A percentile compares a stretch with the other conserved stretches of the same genome.
Evolutionary conservation across 2,329 filamentous ascomycete species (phyloP).

Genomic region (Zopfia rhizophila): DNA sequence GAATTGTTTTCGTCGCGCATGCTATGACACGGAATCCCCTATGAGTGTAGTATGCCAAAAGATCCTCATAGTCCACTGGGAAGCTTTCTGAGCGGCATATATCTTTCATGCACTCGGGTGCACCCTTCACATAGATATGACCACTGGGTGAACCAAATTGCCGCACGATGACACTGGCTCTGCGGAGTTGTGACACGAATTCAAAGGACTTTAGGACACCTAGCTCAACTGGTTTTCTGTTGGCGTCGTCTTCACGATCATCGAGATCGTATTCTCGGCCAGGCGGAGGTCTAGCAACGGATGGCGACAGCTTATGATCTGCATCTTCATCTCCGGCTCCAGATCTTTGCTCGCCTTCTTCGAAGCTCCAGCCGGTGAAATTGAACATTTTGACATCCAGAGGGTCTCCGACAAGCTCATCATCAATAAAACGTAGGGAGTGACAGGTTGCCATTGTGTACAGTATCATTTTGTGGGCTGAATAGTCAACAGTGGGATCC

Average conservation of each 20-base stretch:
- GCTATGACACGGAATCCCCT: slow-evolving; percentile 96
- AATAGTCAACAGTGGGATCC: slow-evolving; percentile 69
- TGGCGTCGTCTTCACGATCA: slow-evolving; percentile 56
- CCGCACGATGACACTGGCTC: slow-evolving; percentile 91
- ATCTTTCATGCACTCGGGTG: slow-evolving; percentile 94
- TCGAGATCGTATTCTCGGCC: slow-evolving; percentile 67
- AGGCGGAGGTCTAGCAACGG: slow-evolving; percentile 83
- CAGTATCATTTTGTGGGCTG: slow-evolving; percentile 75
- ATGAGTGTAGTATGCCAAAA: slow-evolving; percentile 91
- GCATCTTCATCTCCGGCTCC: slow-evolving; percentile 77
- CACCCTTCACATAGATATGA: slow-evolving; percentile 93
- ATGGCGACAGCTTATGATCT: slow-evolving; percentile 83
- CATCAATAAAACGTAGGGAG: slow-evolving; percentile 86
- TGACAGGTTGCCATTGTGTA: slow-evolving; percentile 99
- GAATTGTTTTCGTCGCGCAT: slow-evolving; percentile 88
- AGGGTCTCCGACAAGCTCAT: slow-evolving; percentile 90
- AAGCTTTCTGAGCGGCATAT: slow-evolving; percentile 89
- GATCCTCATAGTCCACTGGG: slow-evolving; percentile 87
- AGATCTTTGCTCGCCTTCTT: slow-evolving; percentile 80
- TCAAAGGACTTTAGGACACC: slow-evolving; percentile 93
- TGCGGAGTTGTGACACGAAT: slow-evolving; percentile 90
- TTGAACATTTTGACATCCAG: slow-evolving; percentile 99
- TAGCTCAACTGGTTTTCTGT: slow-evolving; percentile 75
- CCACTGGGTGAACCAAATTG: slow-evolving; percentile 86
- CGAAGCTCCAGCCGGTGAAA: slow-evolving; percentile 91